These are phyloP conservation scores for Tremella fuciformis DNA, from an alignment of 768 basidiomycete species.

Conservation along the genomic window DNA sequence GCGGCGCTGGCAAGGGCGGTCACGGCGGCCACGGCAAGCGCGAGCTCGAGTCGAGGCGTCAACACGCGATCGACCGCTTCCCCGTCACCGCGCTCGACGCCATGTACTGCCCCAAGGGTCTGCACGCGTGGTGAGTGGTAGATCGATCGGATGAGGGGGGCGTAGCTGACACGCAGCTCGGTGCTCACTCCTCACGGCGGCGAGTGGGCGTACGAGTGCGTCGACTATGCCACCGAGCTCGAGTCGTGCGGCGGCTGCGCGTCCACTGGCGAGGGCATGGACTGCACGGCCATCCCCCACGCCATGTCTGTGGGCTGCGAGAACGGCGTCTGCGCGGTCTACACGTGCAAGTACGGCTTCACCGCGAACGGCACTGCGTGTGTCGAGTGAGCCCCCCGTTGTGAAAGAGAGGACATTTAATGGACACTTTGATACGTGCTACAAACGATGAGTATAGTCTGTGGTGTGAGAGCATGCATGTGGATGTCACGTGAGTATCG, in stretches of 20 bases:
- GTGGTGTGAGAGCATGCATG: background rate
- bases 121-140: conserved; percentile 45
- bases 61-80: conserved; percentile 20
- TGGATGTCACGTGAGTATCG: background rate
- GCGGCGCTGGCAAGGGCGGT: conserved; percentile 7
- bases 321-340: conserved; percentile 36
- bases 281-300: conserved; percentile 45
- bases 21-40: conserved; percentile 16
- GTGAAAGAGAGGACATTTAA: conserved; percentile 7
- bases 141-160: conserved; percentile 3
- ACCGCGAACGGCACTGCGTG: conserved; percentile 35
- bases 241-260: conserved; percentile 49
- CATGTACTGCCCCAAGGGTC: conserved; percentile 46
- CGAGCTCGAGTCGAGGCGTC: conserved; percentile 17
- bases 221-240: conserved; percentile 45
- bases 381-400: conserved; percentile 1
- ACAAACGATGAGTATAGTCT: too few species aligned
- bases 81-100: conserved; percentile 37
- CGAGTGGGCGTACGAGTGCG: conserved; percentile 50
- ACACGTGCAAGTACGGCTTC: conserved; percentile 40
- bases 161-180: conserved; percentile 20
- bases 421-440: background rate
- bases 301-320: conserved; percentile 41
- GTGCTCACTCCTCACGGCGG: conserved; percentile 24
- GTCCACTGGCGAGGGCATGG: conserved; percentile 37